Evolutionary conservation across 225 moss, liverwort and hornwort genomes (phyloP), one percentile per base, ranked within the genome.

Genomic region (Marchantia paleacea): DNA sequence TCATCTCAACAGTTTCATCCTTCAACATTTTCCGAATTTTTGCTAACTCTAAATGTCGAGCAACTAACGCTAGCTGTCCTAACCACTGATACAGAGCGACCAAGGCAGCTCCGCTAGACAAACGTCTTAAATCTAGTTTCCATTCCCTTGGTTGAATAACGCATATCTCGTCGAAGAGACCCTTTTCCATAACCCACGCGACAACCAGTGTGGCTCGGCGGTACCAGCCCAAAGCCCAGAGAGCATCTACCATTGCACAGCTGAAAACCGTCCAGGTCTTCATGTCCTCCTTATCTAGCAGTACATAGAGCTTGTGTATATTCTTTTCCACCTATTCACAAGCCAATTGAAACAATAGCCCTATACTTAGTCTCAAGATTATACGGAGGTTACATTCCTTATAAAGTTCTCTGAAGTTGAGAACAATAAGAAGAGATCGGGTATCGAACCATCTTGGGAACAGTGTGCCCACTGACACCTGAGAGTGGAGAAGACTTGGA

Each of bases 31-130:
- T 48, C 7, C 10, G 73, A 14, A 0, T 26, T 54, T 65, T 28
- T 12, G 47, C 7, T 1, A 39, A 47, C 57, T 80, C 60, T n/a
- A 82, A 68, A 50, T 82, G 78, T 61, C 86, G 87, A 26, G 92
- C 95, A 39, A 91, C 79, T 73, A 82, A 72, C 52, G 91, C 86
- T 58, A 99, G 87, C 78, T 92, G 90, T 68, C 91, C 91, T 60
- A 99, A 83, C 97, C 97, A 99, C 72, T 99, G 97, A 62, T 95
- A 94, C 50, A 99, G 86, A 80, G 92, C 92, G 31, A 92, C 95
- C 19, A 88, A 80, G n/a, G 95, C 91, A 84, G 92, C 91, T 83
- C 97, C 97, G 62, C 88, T 86, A 49, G 97, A 99, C 68, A 99
- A 87, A 55, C 91, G 90, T 75, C 97, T 92, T 63, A 99, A 83